A percentile compares a stretch with the other conserved stretches of the same genome.
These are phyloP conservation scores for Brassica nigra DNA, from an alignment of 345 rosid species.

Conservation along the genomic window DNA sequence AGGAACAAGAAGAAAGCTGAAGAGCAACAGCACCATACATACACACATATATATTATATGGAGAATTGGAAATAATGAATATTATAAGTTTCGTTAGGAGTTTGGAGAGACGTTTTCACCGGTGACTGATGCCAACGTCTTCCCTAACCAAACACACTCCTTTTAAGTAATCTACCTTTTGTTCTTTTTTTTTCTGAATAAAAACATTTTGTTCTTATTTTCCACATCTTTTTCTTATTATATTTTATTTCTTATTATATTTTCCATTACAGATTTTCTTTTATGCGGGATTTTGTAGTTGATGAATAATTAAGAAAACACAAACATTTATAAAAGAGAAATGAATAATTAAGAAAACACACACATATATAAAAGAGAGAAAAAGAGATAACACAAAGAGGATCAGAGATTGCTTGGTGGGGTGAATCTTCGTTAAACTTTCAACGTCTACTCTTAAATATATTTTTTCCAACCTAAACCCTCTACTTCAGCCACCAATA, in stretches of 20 bases:
- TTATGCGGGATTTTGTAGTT: constrained; percentile 7
- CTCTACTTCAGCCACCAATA: constrained; percentile 51
- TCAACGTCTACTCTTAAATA: constrained; percentile 56
- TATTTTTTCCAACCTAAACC: constrained; percentile 56
- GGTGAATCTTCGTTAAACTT: constrained; percentile 67
- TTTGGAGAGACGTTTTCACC: constrained; percentile 51
- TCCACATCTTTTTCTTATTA: background rate
- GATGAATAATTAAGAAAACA: background rate
- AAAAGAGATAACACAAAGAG: background rate
- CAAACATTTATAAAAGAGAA: too few species aligned
- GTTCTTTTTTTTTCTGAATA: background rate
- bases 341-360: too few species aligned
- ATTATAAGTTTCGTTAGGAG: constrained; percentile 57
- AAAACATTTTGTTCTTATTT: too few species aligned
- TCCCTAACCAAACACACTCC: constrained; percentile 61
- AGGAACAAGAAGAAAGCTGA: constrained; percentile 45
- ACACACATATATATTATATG: constrained; percentile 5
- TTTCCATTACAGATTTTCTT: background rate
- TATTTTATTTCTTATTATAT: background rate
- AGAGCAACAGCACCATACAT: constrained; percentile 40
- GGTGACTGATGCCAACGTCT: constrained; percentile 72
- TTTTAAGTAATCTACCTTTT: constrained; percentile 53
- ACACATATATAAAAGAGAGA: too few species aligned
- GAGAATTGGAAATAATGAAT: constrained; percentile 9
- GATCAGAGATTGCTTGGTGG: constrained; percentile 62